A percentile compares a stretch with the other conserved stretches of the same genome.
phyloP scores from a whole-genome alignment of 345 rosid genomes.

The Murraya paniculata region DNA sequence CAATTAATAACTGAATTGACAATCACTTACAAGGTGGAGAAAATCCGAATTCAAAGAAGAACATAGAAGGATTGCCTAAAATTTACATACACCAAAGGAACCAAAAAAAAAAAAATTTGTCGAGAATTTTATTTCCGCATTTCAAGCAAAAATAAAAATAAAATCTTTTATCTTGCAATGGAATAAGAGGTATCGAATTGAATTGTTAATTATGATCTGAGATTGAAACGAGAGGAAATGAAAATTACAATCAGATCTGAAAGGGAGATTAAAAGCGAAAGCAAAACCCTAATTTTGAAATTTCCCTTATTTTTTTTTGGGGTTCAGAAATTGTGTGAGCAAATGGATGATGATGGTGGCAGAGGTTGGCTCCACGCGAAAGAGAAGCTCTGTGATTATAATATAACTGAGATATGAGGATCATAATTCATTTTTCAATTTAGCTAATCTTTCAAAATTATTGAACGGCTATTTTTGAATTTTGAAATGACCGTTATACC shows the following conservation, averaged over 20 bases:
- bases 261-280: constrained; percentile 2
- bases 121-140: constrained; percentile 8
- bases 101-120: not conserved
- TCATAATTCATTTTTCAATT: not conserved
- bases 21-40: constrained; percentile 56
- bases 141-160: not conserved
- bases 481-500: not conserved
- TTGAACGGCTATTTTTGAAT: constrained; percentile 24
- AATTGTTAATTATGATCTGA: constrained; percentile 32
- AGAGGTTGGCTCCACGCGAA: constrained; percentile 18
- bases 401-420: not conserved
- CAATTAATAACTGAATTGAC: not conserved
- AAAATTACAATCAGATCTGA: constrained; percentile 26
- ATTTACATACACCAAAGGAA: not conserved
- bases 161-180: not conserved
- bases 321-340: constrained; percentile 18
- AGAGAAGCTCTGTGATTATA: not conserved
- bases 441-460: constrained; percentile 15
- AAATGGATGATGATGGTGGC: constrained; percentile 23
- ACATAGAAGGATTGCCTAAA: constrained; percentile 41
- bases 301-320: constrained; percentile 10
- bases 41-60: constrained; percentile 46
- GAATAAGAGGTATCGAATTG: constrained; percentile 17
- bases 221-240: constrained; percentile 9
- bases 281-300: constrained; percentile 19